phyloP scores from a whole-genome alignment of 148 eudicot species.

The Beta vulgaris region DNA sequence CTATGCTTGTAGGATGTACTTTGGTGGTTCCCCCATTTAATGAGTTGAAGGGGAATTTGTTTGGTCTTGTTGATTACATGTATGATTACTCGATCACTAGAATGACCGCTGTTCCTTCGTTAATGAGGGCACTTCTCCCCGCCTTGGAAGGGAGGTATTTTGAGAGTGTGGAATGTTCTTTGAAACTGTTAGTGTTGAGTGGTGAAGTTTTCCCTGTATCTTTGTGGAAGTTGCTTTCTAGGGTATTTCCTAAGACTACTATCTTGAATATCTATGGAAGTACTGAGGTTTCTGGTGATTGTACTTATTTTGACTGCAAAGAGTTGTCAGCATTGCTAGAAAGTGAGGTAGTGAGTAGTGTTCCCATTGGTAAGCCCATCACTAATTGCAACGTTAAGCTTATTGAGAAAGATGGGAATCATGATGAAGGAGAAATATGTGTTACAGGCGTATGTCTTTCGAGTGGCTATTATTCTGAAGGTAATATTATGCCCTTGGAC shows the following conservation, averaged over 20 bases:
- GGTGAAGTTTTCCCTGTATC: conserved; percentile 70
- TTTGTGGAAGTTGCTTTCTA: conserved; percentile 52
- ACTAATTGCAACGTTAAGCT: conserved; percentile 65
- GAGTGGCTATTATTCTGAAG: conserved; percentile 52
- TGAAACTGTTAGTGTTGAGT: conserved; percentile 73
- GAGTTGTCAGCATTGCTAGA: conserved; percentile 49
- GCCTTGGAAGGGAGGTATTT: conserved; percentile 41
- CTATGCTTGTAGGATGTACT: conserved; percentile 65
- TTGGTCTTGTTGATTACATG: conserved; percentile 51
- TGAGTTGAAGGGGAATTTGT: conserved; percentile 56
- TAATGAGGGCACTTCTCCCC: conserved; percentile 67
- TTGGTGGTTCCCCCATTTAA: conserved; percentile 70
- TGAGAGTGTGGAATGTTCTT: conserved; percentile 33
- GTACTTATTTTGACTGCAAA: conserved; percentile 87
- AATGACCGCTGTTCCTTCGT: conserved; percentile 77
- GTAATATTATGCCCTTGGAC: conserved; percentile 34
- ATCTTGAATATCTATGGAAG: conserved; percentile 91
- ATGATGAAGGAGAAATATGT: conserved; percentile 70
- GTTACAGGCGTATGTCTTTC: conserved; percentile 72
- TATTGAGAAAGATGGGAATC: conserved; percentile 43
- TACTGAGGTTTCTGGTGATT: conserved; percentile 96
- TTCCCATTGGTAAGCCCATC: conserved; percentile 80
- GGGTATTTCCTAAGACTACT: conserved; percentile 54
- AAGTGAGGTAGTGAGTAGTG: conserved; percentile 50
- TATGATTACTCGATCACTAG: conserved; percentile 65